A percentile compares a stretch with the other conserved stretches of the same genome.
Conservation (phyloP, 768 basidiomycete genomes). For the Hygrophorus pudorinus region DNA sequence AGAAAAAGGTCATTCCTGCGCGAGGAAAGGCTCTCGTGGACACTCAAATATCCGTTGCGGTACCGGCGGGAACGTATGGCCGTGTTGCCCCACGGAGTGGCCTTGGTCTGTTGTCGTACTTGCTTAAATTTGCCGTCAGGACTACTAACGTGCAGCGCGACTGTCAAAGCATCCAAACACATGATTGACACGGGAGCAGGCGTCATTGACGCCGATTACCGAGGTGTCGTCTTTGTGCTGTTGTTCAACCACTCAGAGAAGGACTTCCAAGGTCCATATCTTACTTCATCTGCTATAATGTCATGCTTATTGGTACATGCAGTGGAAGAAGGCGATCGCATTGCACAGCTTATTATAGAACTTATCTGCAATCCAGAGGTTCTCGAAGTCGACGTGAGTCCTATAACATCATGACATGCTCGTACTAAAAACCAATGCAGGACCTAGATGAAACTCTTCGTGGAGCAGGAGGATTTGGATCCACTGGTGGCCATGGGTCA, state of each 20-base stretch:
- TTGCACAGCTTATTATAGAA: conserved; percentile 93
- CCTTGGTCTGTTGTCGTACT: conserved; percentile 47
- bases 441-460: conserved; percentile 79
- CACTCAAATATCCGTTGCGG: conserved; percentile 88
- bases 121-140: neutral
- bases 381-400: conserved; percentile 72
- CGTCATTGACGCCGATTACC: conserved; percentile 94
- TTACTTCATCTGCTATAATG: neutral
- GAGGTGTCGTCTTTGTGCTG: conserved; percentile 83
- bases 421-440: conserved; percentile 25
- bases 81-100: conserved; percentile 95
- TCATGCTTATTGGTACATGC: conserved; percentile 2
- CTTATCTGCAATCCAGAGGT: conserved; percentile 80
- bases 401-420: conserved; percentile 3
- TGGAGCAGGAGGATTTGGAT: conserved; percentile 85
- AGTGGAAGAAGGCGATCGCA: conserved; percentile 92
- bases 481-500: conserved; percentile 78
- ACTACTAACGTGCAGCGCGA: neutral
- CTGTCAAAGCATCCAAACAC: conserved; percentile 74
- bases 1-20: conserved; percentile 75
- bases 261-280: conserved; percentile 67
- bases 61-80: conserved; percentile 90
- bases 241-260: conserved; percentile 87
- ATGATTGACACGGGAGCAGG: conserved; percentile 98
- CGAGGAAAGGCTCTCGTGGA: conserved; percentile 87